Percentiles rank a stretch among this genome's conserved stretches.
Evolutionary conservation across 2,329 filamentous ascomycete genomes (phyloP).

Genomic region (Pestalotiopsis sp.): DNA sequence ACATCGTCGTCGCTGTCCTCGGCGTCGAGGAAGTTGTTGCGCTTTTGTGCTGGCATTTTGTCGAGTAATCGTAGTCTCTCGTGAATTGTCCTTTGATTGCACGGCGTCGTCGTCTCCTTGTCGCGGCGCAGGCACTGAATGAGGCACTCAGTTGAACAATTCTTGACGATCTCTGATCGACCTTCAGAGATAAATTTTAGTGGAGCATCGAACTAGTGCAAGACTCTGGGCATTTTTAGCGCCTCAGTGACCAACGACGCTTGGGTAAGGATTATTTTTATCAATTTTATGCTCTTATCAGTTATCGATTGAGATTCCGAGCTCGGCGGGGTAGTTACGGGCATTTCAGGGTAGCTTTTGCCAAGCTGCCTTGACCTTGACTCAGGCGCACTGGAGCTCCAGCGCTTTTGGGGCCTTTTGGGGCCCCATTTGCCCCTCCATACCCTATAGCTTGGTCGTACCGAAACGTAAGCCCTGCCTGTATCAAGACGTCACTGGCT

Average conservation of each 20-base stretch:
- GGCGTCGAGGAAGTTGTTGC: conserved; percentile 71
- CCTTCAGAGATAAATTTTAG: conserved; percentile 5
- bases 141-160: not conserved
- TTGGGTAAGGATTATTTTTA: conserved; percentile 6
- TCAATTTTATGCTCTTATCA: conserved; percentile 7
- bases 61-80: not conserved
- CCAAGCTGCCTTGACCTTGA: not conserved
- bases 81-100: not conserved
- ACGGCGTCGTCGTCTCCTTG: not conserved
- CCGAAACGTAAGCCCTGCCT: not conserved
- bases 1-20: conserved; percentile 62
- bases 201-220: not conserved
- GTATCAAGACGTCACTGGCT: not conserved
- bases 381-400: not conserved
- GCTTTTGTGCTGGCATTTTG: conserved; percentile 67
- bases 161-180: not conserved
- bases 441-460: not conserved
- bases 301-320: conserved; percentile 11
- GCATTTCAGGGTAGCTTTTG: not conserved
- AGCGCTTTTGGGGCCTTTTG: no score
- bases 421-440: conserved; percentile 6
- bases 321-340: conserved; percentile 9
- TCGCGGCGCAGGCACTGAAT: not conserved
- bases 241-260: not conserved
- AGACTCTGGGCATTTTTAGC: not conserved